Conservation (phyloP, 192 early-diverging fungal species). For the Umbelopsis sp. region DNA sequence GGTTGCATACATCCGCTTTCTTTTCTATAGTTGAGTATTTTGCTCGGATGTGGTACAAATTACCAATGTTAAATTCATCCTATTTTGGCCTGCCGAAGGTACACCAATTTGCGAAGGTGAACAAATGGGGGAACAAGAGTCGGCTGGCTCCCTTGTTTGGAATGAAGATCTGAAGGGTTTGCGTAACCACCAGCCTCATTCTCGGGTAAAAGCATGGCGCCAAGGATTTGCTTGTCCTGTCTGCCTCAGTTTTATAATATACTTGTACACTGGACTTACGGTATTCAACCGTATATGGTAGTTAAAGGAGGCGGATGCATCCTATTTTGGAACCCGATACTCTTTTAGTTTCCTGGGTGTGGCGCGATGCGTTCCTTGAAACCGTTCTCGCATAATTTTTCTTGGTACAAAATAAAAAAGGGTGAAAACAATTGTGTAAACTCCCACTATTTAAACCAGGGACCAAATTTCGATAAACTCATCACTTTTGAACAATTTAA, state of each 20-base stretch:
- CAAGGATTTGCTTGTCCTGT: slow-evolving; percentile 3
- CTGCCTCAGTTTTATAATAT: slow-evolving; percentile 11
- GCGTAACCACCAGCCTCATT: slow-evolving; percentile 20
- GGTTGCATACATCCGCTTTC: too few species aligned
- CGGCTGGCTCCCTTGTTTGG: slow-evolving; percentile 10
- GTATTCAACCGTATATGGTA: slow-evolving; percentile 6
- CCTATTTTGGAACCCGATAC: not conserved
- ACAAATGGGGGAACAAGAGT: not conserved
- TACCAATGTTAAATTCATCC: not conserved
- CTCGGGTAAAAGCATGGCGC: slow-evolving; percentile 5
- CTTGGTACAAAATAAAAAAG: slow-evolving; percentile 13
- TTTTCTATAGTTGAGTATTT: too few species aligned
- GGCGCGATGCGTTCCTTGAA: not conserved
- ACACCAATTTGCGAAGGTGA: not conserved
- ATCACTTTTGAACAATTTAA: not conserved
- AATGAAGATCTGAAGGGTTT: slow-evolving; percentile 9
- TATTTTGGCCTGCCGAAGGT: slow-evolving; percentile 6
- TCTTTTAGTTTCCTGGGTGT: not conserved
- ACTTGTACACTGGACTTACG: not conserved
- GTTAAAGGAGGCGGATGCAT: not conserved
- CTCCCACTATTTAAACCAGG: not conserved
- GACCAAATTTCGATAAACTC: not conserved
- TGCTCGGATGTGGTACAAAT: not conserved
- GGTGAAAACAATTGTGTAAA: not conserved
- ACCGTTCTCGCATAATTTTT: slow-evolving; percentile 1